Evolutionary conservation across 2,329 filamentous ascomycete species (phyloP).

Genomic region (Diaporthe eres): DNA sequence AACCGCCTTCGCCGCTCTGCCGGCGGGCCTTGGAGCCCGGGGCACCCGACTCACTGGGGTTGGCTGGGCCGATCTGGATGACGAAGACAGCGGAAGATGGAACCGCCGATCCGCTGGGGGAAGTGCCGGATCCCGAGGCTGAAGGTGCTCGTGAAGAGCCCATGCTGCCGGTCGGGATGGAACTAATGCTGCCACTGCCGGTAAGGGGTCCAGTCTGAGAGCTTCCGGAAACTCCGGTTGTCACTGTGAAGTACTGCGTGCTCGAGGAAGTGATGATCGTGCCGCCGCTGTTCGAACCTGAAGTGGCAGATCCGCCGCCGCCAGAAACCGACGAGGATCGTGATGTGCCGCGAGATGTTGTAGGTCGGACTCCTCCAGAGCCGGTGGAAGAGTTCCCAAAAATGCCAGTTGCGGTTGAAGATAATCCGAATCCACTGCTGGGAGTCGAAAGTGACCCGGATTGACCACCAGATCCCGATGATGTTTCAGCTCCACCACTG

Average conservation of each 20-base stretch:
- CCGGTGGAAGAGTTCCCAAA: not conserved
- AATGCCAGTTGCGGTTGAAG: not conserved
- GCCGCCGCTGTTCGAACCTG: not conserved
- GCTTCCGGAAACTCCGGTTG: not conserved
- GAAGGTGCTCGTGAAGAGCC: not conserved
- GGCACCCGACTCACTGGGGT: not conserved
- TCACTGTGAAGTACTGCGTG: slow-evolving; percentile 19
- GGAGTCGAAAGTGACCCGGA: not conserved
- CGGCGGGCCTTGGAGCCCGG: slow-evolving; percentile 1
- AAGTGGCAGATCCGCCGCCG: not conserved
- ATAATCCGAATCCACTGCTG: not conserved
- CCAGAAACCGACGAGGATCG: not conserved
- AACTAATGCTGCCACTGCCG: not conserved
- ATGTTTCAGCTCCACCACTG: not conserved
- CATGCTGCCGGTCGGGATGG: not conserved
- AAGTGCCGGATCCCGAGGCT: slow-evolving; percentile 4
- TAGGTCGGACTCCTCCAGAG: not conserved
- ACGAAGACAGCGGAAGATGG: slow-evolving; percentile 18
- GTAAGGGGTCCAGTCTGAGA: not conserved
- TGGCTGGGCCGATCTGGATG: slow-evolving; percentile 43
- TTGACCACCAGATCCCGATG: not conserved
- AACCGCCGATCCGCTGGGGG: slow-evolving; percentile 8
- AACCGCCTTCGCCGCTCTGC: slow-evolving; percentile 32
- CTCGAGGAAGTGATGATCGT: not conserved
- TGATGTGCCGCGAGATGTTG: not conserved